Conservation (phyloP, 2,329 filamentous ascomycete genomes). For the Fusarium graminum region DNA sequence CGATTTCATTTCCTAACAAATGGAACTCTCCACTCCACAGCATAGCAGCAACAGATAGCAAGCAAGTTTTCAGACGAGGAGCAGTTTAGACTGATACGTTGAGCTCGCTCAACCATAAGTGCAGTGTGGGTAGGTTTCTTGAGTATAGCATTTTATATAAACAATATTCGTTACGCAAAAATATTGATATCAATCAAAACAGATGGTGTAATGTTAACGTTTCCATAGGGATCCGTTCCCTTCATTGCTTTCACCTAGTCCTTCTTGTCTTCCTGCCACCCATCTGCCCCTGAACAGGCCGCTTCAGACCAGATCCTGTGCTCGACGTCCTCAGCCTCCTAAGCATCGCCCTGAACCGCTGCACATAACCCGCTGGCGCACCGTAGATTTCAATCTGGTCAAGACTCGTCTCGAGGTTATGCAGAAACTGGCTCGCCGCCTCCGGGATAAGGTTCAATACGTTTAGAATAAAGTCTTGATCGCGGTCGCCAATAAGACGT, state of each 20-base stretch:
- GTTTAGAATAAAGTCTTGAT: conserved; percentile 61
- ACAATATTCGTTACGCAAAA: conserved; percentile 6
- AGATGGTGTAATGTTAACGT: conserved; percentile 4
- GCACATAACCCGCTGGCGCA: conserved; percentile 54
- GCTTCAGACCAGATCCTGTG: conserved; percentile 51
- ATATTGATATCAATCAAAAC: conserved; percentile 17
- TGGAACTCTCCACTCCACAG: conserved; percentile 12
- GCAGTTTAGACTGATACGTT: background rate
- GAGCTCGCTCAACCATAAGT: background rate
- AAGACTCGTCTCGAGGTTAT: conserved; percentile 54
- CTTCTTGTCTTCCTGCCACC: conserved; percentile 51
- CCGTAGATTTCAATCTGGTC: conserved; percentile 53
- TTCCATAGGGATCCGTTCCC: background rate
- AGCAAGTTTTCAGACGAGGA: conserved; percentile 6
- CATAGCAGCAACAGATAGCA: conserved; percentile 6
- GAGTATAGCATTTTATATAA: background rate
- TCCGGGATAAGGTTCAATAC: conserved; percentile 60
- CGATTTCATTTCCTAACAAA: conserved; percentile 1
- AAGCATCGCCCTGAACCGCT: conserved; percentile 53
- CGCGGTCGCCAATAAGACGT: conserved; percentile 60
- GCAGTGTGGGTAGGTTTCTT: conserved; percentile 5
- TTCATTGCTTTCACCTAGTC: conserved; percentile 50
- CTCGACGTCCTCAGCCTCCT: conserved; percentile 50
- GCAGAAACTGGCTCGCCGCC: conserved; percentile 59
- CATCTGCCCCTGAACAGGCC: conserved; percentile 46